phyloP scores from a whole-genome alignment of 441 rosid genomes.

The Mallotus japonicus region DNA sequence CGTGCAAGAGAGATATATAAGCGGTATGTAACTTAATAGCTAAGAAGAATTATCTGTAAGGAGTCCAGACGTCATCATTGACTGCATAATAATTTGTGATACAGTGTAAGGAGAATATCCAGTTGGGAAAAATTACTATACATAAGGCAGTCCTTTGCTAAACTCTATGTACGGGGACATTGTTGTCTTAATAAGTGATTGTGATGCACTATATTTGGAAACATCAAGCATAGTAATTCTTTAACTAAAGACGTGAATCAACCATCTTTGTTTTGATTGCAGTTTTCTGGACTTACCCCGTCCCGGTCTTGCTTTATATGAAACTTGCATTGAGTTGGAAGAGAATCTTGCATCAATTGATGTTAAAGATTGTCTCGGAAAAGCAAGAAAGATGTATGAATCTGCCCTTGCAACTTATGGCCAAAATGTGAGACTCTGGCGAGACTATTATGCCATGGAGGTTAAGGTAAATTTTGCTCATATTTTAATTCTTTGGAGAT shows the following conservation, averaged over 20 bases:
- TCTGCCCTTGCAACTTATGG: slow-evolving; percentile 66
- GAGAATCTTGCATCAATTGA: slow-evolving; percentile 52
- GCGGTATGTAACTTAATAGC: slow-evolving; percentile 40
- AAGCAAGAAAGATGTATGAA: slow-evolving; percentile 65
- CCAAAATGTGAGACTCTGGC: slow-evolving; percentile 64
- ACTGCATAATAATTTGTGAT: not conserved
- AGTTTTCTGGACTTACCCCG: slow-evolving; percentile 76
- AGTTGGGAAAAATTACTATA: not conserved
- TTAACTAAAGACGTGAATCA: not conserved
- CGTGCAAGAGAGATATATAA: slow-evolving; percentile 61
- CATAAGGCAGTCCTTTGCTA: not conserved
- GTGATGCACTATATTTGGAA: not conserved
- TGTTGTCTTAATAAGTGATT: not conserved
- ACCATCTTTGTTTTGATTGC: slow-evolving; percentile 23
- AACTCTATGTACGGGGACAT: not conserved
- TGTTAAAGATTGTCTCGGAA: slow-evolving; percentile 52
- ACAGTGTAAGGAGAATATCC: not conserved
- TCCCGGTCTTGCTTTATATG: slow-evolving; percentile 59
- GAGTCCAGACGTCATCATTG: not conserved
- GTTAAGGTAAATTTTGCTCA: slow-evolving; percentile 42
- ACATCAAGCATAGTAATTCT: not conserved
- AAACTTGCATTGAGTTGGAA: slow-evolving; percentile 78
- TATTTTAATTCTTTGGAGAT: not conserved
- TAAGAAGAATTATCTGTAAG: not conserved
- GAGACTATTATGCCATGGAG: slow-evolving; percentile 66